phyloP scores from a whole-genome alignment of 106 monocot genomes.

The Dendrobium officinale region DNA sequence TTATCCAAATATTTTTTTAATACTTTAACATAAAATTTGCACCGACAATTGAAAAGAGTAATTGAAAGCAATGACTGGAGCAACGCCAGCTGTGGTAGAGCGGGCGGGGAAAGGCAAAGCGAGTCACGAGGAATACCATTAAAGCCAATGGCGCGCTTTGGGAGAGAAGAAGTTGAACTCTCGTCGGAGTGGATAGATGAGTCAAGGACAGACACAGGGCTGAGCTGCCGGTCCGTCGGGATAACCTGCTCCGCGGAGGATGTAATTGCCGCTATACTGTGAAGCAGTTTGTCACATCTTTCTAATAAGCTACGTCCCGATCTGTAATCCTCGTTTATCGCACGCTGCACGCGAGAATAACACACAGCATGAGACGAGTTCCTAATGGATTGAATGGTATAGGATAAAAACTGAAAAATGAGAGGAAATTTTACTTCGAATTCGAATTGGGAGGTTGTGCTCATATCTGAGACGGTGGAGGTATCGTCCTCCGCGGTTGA shows the following conservation, averaged over 20 bases:
- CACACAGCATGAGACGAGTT: background rate
- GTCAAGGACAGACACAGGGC: slow-evolving; percentile 92
- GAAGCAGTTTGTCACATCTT: slow-evolving; percentile 79
- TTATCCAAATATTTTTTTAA: no score
- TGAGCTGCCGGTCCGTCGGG: slow-evolving; percentile 61
- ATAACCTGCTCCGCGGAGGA: slow-evolving; percentile 25
- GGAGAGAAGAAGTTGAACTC: slow-evolving; percentile 23
- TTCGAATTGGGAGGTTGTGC: slow-evolving; percentile 39
- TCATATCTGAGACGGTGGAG: slow-evolving; percentile 2
- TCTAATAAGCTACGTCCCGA: slow-evolving; percentile 29
- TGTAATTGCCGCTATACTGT: slow-evolving; percentile 79
- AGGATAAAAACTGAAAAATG: background rate
- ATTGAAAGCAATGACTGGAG: background rate
- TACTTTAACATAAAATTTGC: no score
- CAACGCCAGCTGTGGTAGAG: no score
- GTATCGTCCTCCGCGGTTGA: slow-evolving; percentile 30
- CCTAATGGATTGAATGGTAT: background rate
- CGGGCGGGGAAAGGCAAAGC: background rate
- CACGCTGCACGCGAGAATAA: slow-evolving; percentile 17
- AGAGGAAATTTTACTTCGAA: slow-evolving; percentile 42
- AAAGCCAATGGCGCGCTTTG: slow-evolving; percentile 43
- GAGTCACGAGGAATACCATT: slow-evolving; percentile 22
- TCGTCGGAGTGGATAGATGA: slow-evolving; percentile 41
- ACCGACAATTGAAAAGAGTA: background rate
- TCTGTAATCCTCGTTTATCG: background rate